A percentile compares a stretch with the other conserved stretches of the same genome.
phyloP scores from a whole-genome alignment of 352 stramenopile genomes.

The Phytopythium chamaehyphon region DNA sequence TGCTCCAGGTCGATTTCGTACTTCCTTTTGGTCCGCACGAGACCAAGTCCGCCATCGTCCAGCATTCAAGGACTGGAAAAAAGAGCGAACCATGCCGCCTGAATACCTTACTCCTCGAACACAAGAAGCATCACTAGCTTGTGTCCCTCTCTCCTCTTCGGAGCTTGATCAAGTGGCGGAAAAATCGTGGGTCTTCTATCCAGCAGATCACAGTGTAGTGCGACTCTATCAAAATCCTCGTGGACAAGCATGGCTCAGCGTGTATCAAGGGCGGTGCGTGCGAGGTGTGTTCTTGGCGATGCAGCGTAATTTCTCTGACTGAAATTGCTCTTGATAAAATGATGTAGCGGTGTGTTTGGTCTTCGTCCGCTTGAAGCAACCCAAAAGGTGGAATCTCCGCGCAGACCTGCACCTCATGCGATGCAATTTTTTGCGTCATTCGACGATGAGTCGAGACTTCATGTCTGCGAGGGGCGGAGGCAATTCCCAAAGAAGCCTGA shows the following conservation, averaged over 20 bases:
- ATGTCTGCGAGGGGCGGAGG: conserved; percentile 28
- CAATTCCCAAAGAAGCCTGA: conserved; percentile 41
- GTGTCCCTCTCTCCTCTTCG: conserved; percentile 44
- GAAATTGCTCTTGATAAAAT: conserved; percentile 2
- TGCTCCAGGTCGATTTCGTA: conserved; percentile 42
- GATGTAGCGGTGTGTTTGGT: conserved; percentile 52
- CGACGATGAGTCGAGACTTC: conserved; percentile 41
- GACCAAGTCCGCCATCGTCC: conserved; percentile 67
- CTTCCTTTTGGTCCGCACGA: conserved; percentile 38
- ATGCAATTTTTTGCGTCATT: conserved; percentile 59
- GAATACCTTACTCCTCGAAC: conserved; percentile 71
- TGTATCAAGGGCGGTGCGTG: conserved; percentile 50
- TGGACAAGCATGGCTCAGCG: conserved; percentile 48
- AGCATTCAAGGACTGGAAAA: conserved; percentile 63
- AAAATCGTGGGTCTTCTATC: conserved; percentile 50
- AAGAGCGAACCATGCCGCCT: conserved; percentile 24
- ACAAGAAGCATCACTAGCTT: conserved; percentile 29
- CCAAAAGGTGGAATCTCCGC: neutral
- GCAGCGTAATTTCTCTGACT: conserved; percentile 51
- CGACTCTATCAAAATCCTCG: conserved; percentile 39
- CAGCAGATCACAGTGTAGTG: conserved; percentile 66
- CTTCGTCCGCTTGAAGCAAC: conserved; percentile 23
- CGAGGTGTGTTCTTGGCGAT: conserved; percentile 8
- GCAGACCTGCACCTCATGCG: neutral
- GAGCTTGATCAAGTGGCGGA: conserved; percentile 41